Evolutionary conservation across 129 eudicot species (phyloP), one percentile per base, ranked within the genome.

Genomic region (Scalesia atractyloides): DNA sequence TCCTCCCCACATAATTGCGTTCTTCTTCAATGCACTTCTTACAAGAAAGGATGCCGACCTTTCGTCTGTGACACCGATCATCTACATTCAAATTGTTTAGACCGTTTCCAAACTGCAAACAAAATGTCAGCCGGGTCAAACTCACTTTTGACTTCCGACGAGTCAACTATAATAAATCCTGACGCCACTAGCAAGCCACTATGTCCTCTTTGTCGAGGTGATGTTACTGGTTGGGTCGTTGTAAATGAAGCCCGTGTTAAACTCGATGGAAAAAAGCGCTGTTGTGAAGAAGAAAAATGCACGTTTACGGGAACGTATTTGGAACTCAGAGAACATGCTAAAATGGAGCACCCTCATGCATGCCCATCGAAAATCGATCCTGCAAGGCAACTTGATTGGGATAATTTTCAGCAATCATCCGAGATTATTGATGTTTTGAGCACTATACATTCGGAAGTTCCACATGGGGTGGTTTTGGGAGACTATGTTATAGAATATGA

Each of bases 191-290:
- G 72, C 73, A 86, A 75, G 70, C 85, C 98, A 3, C 48, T 79
- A 34, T 92, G 98, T 69, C 98, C 98, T 9, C 85, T 92, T 37
- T 92, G 98, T 68, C 84, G 98, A 78, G 98, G 98, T 17, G 96
- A 89, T 64, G 98, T 92, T 50, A 80, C 83, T 14, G 96, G 98
- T 44, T 92, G 98, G 98, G 79, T 80, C 6, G 83, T 92, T 43
- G 76, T 86, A 53, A 79, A 85, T 5, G 83, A 78, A 37, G 92
- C 90, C 19, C 95, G 98, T 3, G 69, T 51, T 50, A 75, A 84
- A 79, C 63, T 89, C 46, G 85, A 92, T 67, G 83, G 76, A 61
- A 85, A 83, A 77, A 87, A 80, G 62, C 96, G 98, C 16, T 82
- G 73, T 41, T 92, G 98, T 74, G 98, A 89, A 81, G 90, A 89